Evolutionary conservation across 352 stramenopile species (phyloP).

Genomic region (Pythium brassicae): DNA sequence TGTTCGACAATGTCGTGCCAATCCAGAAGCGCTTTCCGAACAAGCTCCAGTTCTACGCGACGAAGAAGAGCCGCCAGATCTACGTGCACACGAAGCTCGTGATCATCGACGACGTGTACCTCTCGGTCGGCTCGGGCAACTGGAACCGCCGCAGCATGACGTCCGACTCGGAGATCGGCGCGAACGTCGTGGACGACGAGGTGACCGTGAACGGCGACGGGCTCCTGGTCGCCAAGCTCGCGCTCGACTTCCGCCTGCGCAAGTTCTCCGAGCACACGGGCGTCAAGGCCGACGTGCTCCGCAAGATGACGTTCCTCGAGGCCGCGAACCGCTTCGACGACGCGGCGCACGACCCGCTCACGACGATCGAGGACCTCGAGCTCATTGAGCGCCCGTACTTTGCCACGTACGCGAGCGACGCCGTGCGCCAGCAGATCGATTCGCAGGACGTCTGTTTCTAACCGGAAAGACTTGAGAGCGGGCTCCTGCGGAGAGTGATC

Average conservation of each 20-base stretch:
- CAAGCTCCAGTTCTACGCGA: constrained; percentile 32
- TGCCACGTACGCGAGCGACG: constrained; percentile 13
- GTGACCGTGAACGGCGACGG: constrained; percentile 21
- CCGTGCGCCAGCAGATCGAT: constrained; percentile 15
- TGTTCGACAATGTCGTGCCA: constrained; percentile 50
- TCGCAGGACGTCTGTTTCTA: constrained; percentile 16
- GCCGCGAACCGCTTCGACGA: constrained; percentile 32
- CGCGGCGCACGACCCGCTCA: constrained; percentile 14
- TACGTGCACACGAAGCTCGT: constrained; percentile 13
- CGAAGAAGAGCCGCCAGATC: constrained; percentile 2
- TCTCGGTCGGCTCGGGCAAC: constrained; percentile 48
- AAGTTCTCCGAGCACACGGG: constrained; percentile 61
- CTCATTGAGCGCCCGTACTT: constrained; percentile 21
- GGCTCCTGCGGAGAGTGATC: no score
- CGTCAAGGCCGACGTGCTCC: constrained; percentile 26
- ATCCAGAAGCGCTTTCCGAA: constrained; percentile 34
- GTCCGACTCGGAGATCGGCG: constrained; percentile 51
- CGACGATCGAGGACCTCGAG: constrained; percentile 26
- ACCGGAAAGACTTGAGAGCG: no score
- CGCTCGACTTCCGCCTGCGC: constrained; percentile 42
- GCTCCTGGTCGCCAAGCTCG: constrained; percentile 29
- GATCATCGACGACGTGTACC: constrained; percentile 51
- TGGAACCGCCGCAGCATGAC: constrained; percentile 73
- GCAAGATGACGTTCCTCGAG: constrained; percentile 38
- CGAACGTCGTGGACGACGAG: constrained; percentile 47